These are phyloP conservation scores for Leucosporidium scottii DNA, from an alignment of 768 basidiomycete species.

Conservation along the genomic window DNA sequence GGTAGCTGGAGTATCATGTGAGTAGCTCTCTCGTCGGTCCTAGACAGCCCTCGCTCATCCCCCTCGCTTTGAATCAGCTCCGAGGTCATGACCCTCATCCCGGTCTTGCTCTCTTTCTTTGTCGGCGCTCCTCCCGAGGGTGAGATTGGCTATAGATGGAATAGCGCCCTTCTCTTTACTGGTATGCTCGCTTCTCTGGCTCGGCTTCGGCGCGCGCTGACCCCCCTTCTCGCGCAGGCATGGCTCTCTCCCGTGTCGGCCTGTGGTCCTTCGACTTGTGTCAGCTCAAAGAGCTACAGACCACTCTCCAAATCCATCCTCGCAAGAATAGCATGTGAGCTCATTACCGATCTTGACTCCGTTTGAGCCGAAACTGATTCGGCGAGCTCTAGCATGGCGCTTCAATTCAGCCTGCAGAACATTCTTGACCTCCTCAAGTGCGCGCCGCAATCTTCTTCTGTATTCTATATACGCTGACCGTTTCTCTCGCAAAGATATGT, in stretches of 20 bases:
- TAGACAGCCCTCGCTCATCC: neutral
- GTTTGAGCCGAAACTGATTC: neutral
- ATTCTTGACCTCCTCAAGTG: conserved; percentile 37
- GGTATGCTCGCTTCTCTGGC: conserved; percentile 36
- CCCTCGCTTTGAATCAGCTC: conserved; percentile 35
- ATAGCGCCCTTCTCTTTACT: conserved; percentile 47
- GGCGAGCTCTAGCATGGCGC: conserved; percentile 33
- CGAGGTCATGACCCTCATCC: conserved; percentile 48
- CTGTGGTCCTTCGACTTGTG: conserved; percentile 54
- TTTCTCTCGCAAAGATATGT: conserved; percentile 39
- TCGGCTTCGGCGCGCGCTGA: neutral
- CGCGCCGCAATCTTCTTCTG: too few relatives aligned
- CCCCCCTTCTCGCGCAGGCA: conserved; percentile 40
- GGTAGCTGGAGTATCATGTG: conserved; percentile 53
- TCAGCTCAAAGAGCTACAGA: conserved; percentile 51
- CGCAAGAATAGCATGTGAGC: conserved; percentile 46
- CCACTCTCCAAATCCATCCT: conserved; percentile 47
- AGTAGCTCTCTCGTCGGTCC: neutral
- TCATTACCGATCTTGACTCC: neutral
- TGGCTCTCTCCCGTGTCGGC: conserved; percentile 49
- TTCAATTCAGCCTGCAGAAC: conserved; percentile 46
- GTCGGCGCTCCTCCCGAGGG: conserved; percentile 30
- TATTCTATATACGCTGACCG: conserved; percentile 35
- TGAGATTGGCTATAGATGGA: conserved; percentile 40
- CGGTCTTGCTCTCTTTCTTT: conserved; percentile 48